phyloP scores from a whole-genome alignment of 257 asterid species.

The Ophiorrhiza pumila region DNA sequence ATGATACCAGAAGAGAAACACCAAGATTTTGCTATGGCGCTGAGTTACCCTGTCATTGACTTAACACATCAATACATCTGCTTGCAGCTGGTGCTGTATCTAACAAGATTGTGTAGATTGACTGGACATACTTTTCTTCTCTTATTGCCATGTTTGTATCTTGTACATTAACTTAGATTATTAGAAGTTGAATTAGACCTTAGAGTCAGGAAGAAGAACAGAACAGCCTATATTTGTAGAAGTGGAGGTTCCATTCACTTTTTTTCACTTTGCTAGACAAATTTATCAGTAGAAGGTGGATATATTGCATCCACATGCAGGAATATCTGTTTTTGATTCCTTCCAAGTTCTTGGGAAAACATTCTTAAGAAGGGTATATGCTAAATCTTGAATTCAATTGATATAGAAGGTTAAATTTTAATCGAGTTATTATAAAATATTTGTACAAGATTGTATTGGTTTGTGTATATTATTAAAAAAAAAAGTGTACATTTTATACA shows the following conservation, averaged over 20 bases:
- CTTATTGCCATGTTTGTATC: conserved; percentile 35
- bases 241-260: conserved; percentile 14
- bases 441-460: too few relatives aligned
- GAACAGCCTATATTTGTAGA: conserved; percentile 18
- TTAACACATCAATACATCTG: conserved; percentile 22
- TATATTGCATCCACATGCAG: not conserved
- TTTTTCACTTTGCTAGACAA: conserved; percentile 2
- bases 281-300: not conserved
- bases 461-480: too few relatives aligned
- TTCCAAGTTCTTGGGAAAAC: too few relatives aligned
- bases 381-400: too few relatives aligned
- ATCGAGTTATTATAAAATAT: too few relatives aligned
- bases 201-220: conserved; percentile 38
- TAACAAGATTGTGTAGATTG: conserved; percentile 32
- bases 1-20: conserved; percentile 28
- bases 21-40: conserved; percentile 20
- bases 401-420: too few relatives aligned
- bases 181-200: conserved; percentile 30
- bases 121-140: conserved; percentile 22
- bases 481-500: too few relatives aligned
- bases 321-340: too few relatives aligned
- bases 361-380: too few relatives aligned
- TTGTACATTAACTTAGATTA: conserved; percentile 45
- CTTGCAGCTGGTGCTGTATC: conserved; percentile 42
- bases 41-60: conserved; percentile 23